Conservation (phyloP, 2,329 filamentous ascomycete genomes). For the Herpotrichia juniperi region DNA sequence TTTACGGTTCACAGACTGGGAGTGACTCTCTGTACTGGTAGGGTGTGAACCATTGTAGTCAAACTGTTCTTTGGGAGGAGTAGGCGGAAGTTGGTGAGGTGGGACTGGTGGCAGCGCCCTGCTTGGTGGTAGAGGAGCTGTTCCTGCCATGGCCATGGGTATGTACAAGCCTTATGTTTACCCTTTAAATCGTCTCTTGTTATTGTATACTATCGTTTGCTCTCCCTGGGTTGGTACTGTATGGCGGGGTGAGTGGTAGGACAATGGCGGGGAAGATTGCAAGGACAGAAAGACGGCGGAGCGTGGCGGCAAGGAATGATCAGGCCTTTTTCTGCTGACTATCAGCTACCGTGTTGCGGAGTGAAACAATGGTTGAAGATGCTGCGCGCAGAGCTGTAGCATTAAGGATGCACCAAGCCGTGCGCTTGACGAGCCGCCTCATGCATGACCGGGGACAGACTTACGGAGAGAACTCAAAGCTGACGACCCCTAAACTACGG, state of each 20-base stretch:
- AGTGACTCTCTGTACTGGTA: slow-evolving; percentile 24
- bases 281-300: neutral
- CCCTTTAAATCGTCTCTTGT: neutral
- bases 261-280: neutral
- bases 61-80: slow-evolving; percentile 13
- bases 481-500: neutral
- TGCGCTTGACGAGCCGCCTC: slow-evolving; percentile 6
- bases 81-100: slow-evolving; percentile 16
- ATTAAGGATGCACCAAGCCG: slow-evolving; percentile 7
- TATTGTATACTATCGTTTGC: neutral
- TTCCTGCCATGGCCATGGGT: slow-evolving; percentile 34
- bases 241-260: neutral
- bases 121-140: slow-evolving; percentile 24
- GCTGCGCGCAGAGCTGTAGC: neutral
- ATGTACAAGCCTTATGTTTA: neutral
- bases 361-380: slow-evolving; percentile 2
- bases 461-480: slow-evolving; percentile 4
- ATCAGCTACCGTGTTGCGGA: slow-evolving; percentile 4
- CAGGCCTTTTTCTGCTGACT: neutral
- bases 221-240: neutral
- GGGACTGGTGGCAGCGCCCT: slow-evolving; percentile 36
- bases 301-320: neutral
- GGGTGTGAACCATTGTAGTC: slow-evolving; percentile 20
- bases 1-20: slow-evolving; percentile 30
- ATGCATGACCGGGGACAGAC: slow-evolving; percentile 10